Conservation (phyloP, 2,329 filamentous ascomycete species). For the Mariannaea sp. region DNA sequence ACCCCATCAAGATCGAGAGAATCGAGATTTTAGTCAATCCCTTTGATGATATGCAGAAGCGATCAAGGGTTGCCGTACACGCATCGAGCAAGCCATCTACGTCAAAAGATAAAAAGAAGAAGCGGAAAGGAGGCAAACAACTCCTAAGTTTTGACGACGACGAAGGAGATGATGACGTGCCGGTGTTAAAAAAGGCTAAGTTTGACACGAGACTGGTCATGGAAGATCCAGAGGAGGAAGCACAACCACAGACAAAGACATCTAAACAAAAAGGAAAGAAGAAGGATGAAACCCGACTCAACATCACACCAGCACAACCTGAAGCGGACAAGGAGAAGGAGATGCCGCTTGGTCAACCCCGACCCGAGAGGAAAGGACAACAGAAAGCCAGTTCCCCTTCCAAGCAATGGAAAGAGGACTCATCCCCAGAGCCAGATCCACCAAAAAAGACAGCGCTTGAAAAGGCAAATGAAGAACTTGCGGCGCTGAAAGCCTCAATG, state of each 20-base stretch:
- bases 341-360: conserved; percentile 7
- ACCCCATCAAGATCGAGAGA: conserved; percentile 77
- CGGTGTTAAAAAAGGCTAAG: conserved; percentile 74
- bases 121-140: conserved; percentile 76
- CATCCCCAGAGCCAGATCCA: conserved; percentile 36
- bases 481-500: conserved; percentile 81
- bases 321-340: conserved; percentile 23
- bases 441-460: conserved; percentile 61
- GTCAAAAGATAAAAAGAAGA: conserved; percentile 65
- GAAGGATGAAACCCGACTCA: conserved; percentile 30
- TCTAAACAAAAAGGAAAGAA: conserved; percentile 39
- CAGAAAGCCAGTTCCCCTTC: conserved; percentile 21
- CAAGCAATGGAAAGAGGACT: conserved; percentile 22
- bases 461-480: conserved; percentile 78
- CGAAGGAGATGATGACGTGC: conserved; percentile 59
- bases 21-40: conserved; percentile 81
- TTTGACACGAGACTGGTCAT: conserved; percentile 78
- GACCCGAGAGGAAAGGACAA: conserved; percentile 7
- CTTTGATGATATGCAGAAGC: conserved; percentile 79
- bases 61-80: conserved; percentile 60
- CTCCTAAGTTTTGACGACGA: conserved; percentile 79
- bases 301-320: conserved; percentile 22
- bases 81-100: conserved; percentile 44
- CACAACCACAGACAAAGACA: conserved; percentile 29
- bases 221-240: conserved; percentile 49